Percentiles rank a stretch among this genome's conserved stretches.
phyloP scores from a whole-genome alignment of 23 red algal species.

The Gracilariopsis chorda region DNA sequence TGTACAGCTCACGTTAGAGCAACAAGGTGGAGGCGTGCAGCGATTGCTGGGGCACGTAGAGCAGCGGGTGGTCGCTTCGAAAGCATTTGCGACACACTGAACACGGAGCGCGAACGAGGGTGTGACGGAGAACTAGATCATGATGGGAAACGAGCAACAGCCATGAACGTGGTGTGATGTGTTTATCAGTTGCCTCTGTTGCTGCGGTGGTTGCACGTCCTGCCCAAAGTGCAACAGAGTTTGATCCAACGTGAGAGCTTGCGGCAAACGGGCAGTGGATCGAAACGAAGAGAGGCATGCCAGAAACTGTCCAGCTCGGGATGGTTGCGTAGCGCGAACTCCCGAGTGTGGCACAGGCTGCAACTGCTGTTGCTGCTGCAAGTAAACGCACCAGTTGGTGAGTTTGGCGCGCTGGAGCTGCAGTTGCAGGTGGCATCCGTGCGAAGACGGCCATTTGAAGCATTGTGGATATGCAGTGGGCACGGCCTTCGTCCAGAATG shows the following conservation, averaged over 20 bases:
- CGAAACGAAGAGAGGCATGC: neutral
- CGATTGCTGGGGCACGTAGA: too few species aligned
- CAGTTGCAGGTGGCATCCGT: neutral
- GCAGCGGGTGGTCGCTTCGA: neutral
- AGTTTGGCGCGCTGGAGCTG: neutral
- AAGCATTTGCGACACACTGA: neutral
- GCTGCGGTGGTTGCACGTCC: neutral
- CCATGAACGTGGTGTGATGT: neutral
- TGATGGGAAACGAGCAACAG: neutral
- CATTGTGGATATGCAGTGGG: neutral
- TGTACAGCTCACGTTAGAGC: too few species aligned
- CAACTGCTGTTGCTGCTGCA: neutral
- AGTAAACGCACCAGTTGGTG: neutral
- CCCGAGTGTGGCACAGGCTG: neutral
- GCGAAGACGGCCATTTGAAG: neutral
- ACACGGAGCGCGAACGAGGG: conserved; percentile 22
- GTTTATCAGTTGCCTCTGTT: neutral
- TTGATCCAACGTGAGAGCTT: neutral
- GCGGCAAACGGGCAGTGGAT: neutral
- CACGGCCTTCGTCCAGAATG: neutral
- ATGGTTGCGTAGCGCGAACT: too few species aligned
- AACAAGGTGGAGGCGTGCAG: too few species aligned
- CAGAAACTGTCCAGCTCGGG: neutral
- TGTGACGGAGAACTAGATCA: neutral
- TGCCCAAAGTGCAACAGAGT: neutral